Conservation (phyloP, 148 eudicot genomes). For the Vaccinium macrocarpon region DNA sequence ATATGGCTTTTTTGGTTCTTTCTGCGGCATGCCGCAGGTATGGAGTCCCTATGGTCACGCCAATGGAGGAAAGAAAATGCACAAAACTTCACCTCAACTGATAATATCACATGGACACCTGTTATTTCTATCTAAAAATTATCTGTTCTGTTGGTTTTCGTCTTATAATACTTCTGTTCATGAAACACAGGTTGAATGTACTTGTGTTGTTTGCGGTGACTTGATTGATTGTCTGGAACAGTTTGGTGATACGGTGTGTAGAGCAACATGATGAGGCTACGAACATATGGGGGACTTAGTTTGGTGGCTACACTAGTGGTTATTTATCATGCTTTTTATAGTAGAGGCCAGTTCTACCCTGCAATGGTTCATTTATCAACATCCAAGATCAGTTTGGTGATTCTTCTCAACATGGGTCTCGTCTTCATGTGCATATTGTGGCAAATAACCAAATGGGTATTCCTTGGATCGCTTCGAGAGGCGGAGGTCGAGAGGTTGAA, state of each 20-base stretch:
- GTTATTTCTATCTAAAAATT: not conserved
- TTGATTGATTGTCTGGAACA: not conserved
- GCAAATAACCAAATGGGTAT: conserved; percentile 76
- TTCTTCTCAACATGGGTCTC: conserved; percentile 94
- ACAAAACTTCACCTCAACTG: no score
- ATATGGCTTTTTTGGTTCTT: not conserved
- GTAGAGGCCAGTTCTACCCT: conserved; percentile 89
- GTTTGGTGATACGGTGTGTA: not conserved
- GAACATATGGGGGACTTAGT: conserved; percentile 77
- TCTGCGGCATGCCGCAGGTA: not conserved
- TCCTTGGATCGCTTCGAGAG: conserved; percentile 89
- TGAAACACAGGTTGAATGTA: not conserved
- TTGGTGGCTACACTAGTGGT: conserved; percentile 66
- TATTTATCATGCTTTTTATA: conserved; percentile 85
- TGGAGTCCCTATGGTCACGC: not conserved
- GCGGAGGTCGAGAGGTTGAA: conserved; percentile 98
- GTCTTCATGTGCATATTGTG: conserved; percentile 85
- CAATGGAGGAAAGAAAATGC: not conserved
- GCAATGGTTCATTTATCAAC: conserved; percentile 88
- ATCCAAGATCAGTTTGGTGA: conserved; percentile 85
- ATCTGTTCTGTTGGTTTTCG: not conserved
- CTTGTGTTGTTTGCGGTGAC: not conserved
- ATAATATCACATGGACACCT: not conserved
- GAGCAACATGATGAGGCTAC: conserved; percentile 75
- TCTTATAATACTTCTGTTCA: not conserved